A percentile compares a stretch with the other conserved stretches of the same genome.
Conservation (phyloP, 306 rosid genomes). For the Inga leiocalycina region DNA sequence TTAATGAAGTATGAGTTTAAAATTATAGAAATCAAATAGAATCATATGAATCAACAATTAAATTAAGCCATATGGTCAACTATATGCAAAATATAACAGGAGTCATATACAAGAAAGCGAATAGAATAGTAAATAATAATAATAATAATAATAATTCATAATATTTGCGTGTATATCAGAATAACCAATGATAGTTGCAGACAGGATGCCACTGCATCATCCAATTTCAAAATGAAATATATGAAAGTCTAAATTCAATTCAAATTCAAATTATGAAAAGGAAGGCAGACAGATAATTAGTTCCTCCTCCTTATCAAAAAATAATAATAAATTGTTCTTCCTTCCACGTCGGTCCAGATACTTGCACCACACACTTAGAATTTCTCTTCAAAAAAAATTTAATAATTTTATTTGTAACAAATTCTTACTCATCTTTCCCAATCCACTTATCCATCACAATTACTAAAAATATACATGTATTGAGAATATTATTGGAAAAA, state of each 20-base stretch:
- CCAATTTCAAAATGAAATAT: neutral
- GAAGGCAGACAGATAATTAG: neutral
- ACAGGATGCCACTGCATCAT: neutral
- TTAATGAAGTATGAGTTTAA: neutral
- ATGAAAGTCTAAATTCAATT: neutral
- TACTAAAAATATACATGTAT: no score
- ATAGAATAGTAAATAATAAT: neutral
- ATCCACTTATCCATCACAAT: no score
- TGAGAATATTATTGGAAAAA: no score
- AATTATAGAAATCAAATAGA: neutral
- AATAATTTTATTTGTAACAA: no score
- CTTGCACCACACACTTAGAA: no score
- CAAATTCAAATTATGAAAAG: neutral
- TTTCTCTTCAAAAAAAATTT: no score
- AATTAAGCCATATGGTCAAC: neutral
- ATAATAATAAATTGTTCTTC: no score
- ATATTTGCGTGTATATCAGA: neutral
- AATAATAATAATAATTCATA: neutral
- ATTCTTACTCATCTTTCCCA: no score
- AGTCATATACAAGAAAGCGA: neutral
- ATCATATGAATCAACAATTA: neutral
- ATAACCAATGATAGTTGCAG: neutral
- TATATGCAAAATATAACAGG: neutral
- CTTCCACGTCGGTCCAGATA: no score
- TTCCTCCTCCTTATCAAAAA: neutral